A percentile compares a stretch with the other conserved stretches of the same genome.
Conservation (phyloP, 495 filamentous ascomycete species). For the Penicillium verhagenii region DNA sequence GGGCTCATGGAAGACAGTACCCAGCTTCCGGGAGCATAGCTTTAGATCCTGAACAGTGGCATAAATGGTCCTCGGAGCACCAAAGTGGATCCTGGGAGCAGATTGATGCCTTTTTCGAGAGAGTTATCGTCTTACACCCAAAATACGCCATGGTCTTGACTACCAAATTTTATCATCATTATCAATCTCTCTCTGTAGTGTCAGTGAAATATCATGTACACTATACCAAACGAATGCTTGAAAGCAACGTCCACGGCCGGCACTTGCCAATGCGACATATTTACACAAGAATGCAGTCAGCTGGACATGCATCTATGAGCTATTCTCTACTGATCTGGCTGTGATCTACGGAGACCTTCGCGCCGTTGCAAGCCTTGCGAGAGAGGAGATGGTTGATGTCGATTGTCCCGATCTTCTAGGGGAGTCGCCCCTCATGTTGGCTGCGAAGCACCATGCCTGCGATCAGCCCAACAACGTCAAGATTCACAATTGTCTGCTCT, state of each 20-base stretch:
- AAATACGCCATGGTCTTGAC: background rate
- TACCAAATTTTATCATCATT: background rate
- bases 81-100: background rate
- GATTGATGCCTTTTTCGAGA: background rate
- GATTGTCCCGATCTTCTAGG: constrained; percentile 2
- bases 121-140: background rate
- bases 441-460: background rate
- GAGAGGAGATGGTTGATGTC: background rate
- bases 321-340: background rate
- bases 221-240: no score
- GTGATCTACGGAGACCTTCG: background rate
- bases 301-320: background rate
- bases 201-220: no score
- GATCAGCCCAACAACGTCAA: background rate
- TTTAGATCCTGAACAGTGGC: background rate
- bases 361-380: background rate
- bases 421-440: background rate
- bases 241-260: no score
- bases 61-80: background rate
- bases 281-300: background rate
- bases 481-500: background rate
- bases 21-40: background rate
- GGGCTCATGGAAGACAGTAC: background rate
- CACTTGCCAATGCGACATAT: background rate
- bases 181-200: no score